Evolutionary conservation across 192 early-diverging fungal genomes (phyloP), one percentile per base, ranked within the genome.

Genomic region (Podila epigama): DNA sequence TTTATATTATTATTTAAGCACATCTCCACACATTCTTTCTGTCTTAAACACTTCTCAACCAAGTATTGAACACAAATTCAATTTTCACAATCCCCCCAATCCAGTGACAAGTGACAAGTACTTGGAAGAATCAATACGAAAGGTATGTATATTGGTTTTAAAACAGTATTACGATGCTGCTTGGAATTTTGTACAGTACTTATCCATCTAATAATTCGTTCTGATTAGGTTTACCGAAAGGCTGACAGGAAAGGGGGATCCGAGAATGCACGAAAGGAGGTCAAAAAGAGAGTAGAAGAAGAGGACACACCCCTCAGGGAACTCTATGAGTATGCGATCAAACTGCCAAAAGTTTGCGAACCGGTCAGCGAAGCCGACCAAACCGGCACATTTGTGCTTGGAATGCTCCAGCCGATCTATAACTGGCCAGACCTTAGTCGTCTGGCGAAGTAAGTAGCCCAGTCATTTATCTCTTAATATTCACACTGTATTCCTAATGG

Each of bases 321-420:
- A 8, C 65, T 66, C n/a, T 66, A 66, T 27, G 55, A 66, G 65
- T 36, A 66, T 15, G 55, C 55, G n/a, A 42, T 29, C 29, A 66
- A 66, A 31, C 27, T 66, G 18, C 55, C 65, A 53, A 66, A 66
- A 39, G 42, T 50, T 5, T 66, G 55, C 22, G 16, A 31, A 31
- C 65, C 65, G 1, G 42, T 50, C 20, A 66, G 65, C 22, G 65
- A 66, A 25, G 55, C 65, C 4, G 65, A 66, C 42, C 65, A 57
- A 25, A 65, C 52, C 2, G 57, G 64, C 32, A 48, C 54, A n/a
- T 66, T 65, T 16, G 22, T 66, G 27, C 20, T 66, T 2, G 64
- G 64, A 27, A 66, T 66, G 64, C 54, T 66, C 4, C 64, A 54
- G 6, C 64, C 64, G 4, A 25, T 66, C 48, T 66, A 57, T 25